phyloP scores from a whole-genome alignment of 2,329 filamentous ascomycete genomes.

The Fusarium illudens region DNA sequence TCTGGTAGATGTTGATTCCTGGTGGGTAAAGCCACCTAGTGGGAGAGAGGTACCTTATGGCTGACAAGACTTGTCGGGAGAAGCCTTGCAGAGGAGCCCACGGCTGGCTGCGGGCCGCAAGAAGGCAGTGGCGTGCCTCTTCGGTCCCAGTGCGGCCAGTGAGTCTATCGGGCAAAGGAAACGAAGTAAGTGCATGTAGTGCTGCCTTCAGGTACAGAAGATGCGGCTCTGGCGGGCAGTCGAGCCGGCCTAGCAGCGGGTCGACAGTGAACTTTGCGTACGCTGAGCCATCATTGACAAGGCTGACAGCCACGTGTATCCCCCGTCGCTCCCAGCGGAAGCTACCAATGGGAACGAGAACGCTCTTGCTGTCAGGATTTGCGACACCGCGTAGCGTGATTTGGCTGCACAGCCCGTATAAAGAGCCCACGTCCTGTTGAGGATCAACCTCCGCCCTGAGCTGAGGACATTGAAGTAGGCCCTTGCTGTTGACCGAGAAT shows the following conservation, averaged over 20 bases:
- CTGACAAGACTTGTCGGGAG: background rate
- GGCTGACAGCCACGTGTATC: slow-evolving; percentile 53
- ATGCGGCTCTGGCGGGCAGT: slow-evolving; percentile 64
- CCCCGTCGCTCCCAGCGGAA: slow-evolving; percentile 43
- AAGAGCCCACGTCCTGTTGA: slow-evolving; percentile 65
- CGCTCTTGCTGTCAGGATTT: slow-evolving; percentile 54
- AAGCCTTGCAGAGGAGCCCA: slow-evolving; percentile 50
- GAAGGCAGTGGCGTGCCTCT: slow-evolving; percentile 61
- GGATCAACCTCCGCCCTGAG: slow-evolving; percentile 62
- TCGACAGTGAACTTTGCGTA: slow-evolving; percentile 65
- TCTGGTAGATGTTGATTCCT: slow-evolving; percentile 46
- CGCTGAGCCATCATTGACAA: slow-evolving; percentile 39
- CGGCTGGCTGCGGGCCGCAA: slow-evolving; percentile 59
- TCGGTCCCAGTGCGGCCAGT: slow-evolving; percentile 69
- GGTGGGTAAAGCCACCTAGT: slow-evolving; percentile 50
- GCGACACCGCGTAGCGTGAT: slow-evolving; percentile 41
- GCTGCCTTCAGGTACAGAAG: slow-evolving; percentile 65
- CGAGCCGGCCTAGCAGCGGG: slow-evolving; percentile 61
- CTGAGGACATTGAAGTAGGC: slow-evolving; percentile 57
- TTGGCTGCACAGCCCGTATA: slow-evolving; percentile 23
- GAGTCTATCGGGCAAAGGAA: slow-evolving; percentile 63
- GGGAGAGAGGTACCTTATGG: slow-evolving; percentile 41
- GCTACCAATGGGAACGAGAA: slow-evolving; percentile 62
- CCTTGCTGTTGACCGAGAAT: slow-evolving; percentile 58
- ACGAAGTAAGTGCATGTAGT: slow-evolving; percentile 69